phyloP scores from a whole-genome alignment of 306 rosid genomes.

The Leucaena leucocephala region DNA sequence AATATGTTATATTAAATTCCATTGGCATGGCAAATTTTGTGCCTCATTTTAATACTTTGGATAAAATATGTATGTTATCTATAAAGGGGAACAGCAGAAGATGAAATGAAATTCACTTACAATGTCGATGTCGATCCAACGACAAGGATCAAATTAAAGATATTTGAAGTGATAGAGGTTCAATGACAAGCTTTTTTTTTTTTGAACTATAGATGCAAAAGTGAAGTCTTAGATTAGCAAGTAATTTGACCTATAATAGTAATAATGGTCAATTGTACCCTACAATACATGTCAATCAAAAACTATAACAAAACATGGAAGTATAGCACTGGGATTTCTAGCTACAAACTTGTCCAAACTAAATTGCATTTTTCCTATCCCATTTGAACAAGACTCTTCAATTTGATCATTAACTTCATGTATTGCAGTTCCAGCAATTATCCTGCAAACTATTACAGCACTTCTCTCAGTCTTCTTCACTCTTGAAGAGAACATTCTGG shows the following conservation, averaged over 20 bases:
- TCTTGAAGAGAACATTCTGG: background rate
- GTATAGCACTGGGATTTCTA: conserved; percentile 63
- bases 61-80: background rate
- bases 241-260: background rate
- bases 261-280: conserved; percentile 6
- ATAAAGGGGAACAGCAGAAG: background rate
- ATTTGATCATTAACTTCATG: conserved; percentile 37
- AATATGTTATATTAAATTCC: background rate
- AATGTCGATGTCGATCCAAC: no score
- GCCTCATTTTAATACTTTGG: background rate
- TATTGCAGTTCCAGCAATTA: conserved; percentile 61
- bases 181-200: background rate
- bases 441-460: conserved; percentile 70
- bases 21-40: no score
- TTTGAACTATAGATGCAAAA: background rate
- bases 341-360: conserved; percentile 46
- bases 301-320: conserved; percentile 77
- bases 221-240: no score
- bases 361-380: conserved; percentile 20
- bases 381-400: conserved; percentile 9
- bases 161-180: background rate
- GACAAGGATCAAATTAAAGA: background rate
- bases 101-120: background rate
- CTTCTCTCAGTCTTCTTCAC: conserved; percentile 46
- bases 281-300: conserved; percentile 45